Evolutionary conservation across 2,329 filamentous ascomycete genomes (phyloP), one percentile per base, ranked within the genome.

Genomic region (Aspergillus persii): DNA sequence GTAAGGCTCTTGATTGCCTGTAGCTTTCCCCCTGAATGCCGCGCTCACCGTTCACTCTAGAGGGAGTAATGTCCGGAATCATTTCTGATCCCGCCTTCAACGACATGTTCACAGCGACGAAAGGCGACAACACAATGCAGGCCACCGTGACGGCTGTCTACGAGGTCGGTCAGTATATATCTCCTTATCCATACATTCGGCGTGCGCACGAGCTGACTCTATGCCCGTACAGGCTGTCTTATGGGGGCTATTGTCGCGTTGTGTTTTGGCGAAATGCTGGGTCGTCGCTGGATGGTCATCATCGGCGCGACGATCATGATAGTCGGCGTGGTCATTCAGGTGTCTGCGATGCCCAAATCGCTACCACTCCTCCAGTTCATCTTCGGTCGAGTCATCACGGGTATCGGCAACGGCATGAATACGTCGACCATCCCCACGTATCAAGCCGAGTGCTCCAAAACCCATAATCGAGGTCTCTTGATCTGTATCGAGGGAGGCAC

Each of bases 1-100:
- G 76, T 80, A 66, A 64, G 75, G 69, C 15, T 23, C 8, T 4
- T 26, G 3, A 15, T 4, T 23, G 6, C 18, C 11, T 9, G 44
- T 47, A 8, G 3, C 9, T 26, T 11, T 26, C 11, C 26, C 1
- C 18, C 7, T 47, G 44, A 26, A 47, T 26, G 3, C 11, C 8
- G 12, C 27, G 33, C 47, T 56, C 23, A 56, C 26, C 26, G 26
- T 15, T 15, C 2, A 8, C 9, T 53, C 1, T 30, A 61, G 58
- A 59, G 54, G 61, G 56, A 56, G 59, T 59, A 5, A 63, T 63
- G 58, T 58, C 55, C 9, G 59, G 56, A 12, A 59, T 63, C 44
- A 59, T 59, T 47, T 54, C 57, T 8, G 58, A 55, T 15, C 54
- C 58, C n/a, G 50, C 55, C 48, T 61, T 62, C 27, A 62, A 62